Conservation (phyloP, 116 monocot species). For the Zostera marina region DNA sequence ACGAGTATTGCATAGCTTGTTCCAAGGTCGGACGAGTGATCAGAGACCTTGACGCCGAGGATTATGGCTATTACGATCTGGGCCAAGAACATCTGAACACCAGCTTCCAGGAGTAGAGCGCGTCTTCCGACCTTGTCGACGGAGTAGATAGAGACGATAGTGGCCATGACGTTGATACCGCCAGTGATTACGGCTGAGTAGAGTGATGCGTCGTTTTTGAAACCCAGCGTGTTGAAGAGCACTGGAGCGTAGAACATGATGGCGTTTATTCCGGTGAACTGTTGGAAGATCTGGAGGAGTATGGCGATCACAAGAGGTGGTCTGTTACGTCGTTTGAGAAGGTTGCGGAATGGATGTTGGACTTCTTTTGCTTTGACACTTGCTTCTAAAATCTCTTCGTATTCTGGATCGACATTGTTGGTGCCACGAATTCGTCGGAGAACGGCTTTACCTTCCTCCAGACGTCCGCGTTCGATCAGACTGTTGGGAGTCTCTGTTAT, state of each 20-base stretch:
- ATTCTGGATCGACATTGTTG: constrained; percentile 11
- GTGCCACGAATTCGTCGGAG: constrained; percentile 20
- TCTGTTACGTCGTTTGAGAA: too few species aligned
- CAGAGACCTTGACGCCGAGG: constrained; percentile 13
- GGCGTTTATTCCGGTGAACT: constrained; percentile 21
- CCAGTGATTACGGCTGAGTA: too few species aligned
- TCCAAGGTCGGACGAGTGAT: constrained; percentile 5
- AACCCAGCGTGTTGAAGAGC: constrained; percentile 24
- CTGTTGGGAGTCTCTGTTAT: too few species aligned
- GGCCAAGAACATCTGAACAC: constrained; percentile 15
- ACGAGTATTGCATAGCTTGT: constrained; percentile 6
- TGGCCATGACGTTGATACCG: too few species aligned
- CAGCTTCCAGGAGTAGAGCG: constrained; percentile 15
- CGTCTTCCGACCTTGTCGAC: too few species aligned
- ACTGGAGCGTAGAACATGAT: constrained; percentile 30
- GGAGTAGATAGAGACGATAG: too few species aligned
- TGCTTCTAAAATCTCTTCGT: constrained; percentile 12
- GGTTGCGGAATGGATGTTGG: constrained; percentile 16
- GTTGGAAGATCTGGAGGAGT: constrained; percentile 22
- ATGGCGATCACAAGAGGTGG: constrained; percentile 14
- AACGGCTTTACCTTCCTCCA: constrained; percentile 10
- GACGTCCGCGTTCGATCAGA: too few species aligned
- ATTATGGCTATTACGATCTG: constrained; percentile 17
- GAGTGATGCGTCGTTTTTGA: too few species aligned
- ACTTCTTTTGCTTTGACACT: constrained; percentile 9